Base-by-base conservation (phyloP, 2,329 filamentous ascomycete genomes). In the Venturia aucupariae region DNA sequence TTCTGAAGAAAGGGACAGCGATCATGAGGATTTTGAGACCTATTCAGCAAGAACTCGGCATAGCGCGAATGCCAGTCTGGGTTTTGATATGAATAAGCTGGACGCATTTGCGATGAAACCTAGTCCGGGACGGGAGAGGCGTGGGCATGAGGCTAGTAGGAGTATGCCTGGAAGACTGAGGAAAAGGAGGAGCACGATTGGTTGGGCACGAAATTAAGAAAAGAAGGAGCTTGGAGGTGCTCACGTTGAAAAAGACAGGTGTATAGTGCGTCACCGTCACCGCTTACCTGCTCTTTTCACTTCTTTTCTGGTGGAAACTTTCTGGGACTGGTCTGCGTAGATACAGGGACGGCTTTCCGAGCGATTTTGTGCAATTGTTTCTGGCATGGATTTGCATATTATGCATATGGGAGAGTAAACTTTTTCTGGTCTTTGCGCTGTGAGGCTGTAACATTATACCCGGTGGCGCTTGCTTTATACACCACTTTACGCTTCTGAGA, bases 381-480 rank as follows among this genome's bases (percentile, higher is more conserved):
- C 11, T 13, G 46, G 51, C 17, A 35, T 4, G 15, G 51, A 7
- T n/a, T 35, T 19, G 3, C 51, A 57, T 57, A 8, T 22, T 57
- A 57, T 22, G 51, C 51, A 35, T 57, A 32, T 35, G 51, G 24
- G 27, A 35, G 51, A n/a, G 15, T 8, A 24, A 32, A 3, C 1
- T 22, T 55, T 35, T 13, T 48, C 6, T n/a, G n/a, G 44, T 35
- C 15, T 57, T n/a, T 35, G 51, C 51, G 17, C 51, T 5, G 6
- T n/a, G 51, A 57, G 48, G 24, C 48, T 57, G 51, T 57, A 57
- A 7, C 51, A 57, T 57, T 57, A 57, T 57, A 57, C 51, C 51
- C 51, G 27, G 51, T 57, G 51, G 30, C 27, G 7, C 24, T 30
- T 30, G 17, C 6, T 17, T 24, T 48, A n/a, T 57, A n/a, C 51